These are phyloP conservation scores for Asterella californica DNA, from an alignment of 225 moss, liverwort and hornwort genomes.

Conservation along the genomic window DNA sequence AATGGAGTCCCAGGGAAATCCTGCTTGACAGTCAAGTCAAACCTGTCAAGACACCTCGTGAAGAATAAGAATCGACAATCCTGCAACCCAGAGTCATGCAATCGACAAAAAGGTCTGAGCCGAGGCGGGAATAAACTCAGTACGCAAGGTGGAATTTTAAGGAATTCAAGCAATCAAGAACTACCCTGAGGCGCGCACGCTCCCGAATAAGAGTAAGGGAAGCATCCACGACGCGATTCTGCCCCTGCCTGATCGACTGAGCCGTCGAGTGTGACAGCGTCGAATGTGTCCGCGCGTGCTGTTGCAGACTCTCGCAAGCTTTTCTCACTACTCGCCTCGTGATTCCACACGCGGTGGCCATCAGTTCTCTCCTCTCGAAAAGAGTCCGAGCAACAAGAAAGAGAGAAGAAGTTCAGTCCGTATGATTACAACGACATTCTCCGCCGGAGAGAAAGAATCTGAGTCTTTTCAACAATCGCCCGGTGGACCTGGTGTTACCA, in stretches of 20 bases:
- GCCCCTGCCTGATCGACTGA: slow-evolving; percentile 56
- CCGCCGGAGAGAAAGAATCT: background rate
- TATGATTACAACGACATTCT: background rate
- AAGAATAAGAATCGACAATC: background rate
- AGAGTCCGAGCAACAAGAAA: background rate
- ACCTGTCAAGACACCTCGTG: background rate
- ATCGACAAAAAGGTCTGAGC: background rate
- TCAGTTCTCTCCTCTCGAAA: background rate
- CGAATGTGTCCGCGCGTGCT: slow-evolving; percentile 6
- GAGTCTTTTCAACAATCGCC: background rate
- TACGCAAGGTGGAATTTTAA: background rate
- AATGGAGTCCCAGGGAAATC: background rate
- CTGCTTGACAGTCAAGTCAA: background rate
- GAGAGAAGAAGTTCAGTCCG: background rate
- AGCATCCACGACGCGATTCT: slow-evolving; percentile 82
- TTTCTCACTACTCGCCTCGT: background rate
- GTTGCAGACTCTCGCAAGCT: background rate
- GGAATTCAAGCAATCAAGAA: background rate
- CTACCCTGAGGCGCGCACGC: slow-evolving; percentile 74
- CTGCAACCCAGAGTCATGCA: background rate
- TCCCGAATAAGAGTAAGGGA: slow-evolving; percentile 83
- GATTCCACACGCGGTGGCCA: background rate
- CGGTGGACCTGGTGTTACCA: too few species aligned
- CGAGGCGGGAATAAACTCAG: too few species aligned
- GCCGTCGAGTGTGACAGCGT: slow-evolving; percentile 11